Conservation (phyloP, 805 yeast genomes). For the Kazachstania martiniae region DNA sequence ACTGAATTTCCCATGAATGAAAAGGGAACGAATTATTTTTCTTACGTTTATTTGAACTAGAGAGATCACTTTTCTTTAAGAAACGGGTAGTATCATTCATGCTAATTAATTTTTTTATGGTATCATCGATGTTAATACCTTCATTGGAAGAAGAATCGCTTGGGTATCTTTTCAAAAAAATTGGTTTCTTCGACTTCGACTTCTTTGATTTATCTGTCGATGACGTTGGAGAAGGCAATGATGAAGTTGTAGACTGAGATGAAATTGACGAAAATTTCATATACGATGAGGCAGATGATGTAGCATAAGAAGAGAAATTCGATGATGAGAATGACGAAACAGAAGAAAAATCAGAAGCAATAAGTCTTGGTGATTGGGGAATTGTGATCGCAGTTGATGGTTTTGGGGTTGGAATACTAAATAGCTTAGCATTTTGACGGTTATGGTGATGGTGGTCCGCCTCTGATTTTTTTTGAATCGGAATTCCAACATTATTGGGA, state of each 20-base stretch:
- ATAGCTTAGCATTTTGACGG: too few relatives aligned
- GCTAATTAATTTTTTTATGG: slow-evolving; percentile 49
- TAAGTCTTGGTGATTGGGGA: slow-evolving; percentile 1
- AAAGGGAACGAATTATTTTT: slow-evolving; percentile 34
- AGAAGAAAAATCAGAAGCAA: slow-evolving; percentile 1
- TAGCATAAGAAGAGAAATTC: slow-evolving; percentile 1
- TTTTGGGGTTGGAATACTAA: too few relatives aligned
- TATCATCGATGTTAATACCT: slow-evolving; percentile 44
- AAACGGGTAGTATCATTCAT: slow-evolving; percentile 19
- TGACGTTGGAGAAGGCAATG: slow-evolving; percentile 2
- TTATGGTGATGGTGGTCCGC: too few relatives aligned
- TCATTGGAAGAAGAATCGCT: slow-evolving; percentile 20
- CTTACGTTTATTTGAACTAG: slow-evolving; percentile 6
- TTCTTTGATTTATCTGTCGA: slow-evolving; percentile 3
- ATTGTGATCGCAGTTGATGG: background rate
- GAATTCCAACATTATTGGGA: background rate
- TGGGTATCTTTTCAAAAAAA: slow-evolving; percentile 22
- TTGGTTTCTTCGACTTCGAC: slow-evolving; percentile 7
- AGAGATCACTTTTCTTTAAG: slow-evolving; percentile 15
- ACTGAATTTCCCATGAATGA: slow-evolving; percentile 42
- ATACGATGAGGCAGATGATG: slow-evolving; percentile 1
- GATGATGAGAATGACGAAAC: slow-evolving; percentile 2
- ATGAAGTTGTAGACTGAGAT: slow-evolving; percentile 3
- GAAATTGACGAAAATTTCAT: slow-evolving; percentile 3
- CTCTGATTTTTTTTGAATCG: background rate